Evolutionary conservation across 108 stramenopile genomes (phyloP).

Genomic region (Fistulifera pelliculosa): DNA sequence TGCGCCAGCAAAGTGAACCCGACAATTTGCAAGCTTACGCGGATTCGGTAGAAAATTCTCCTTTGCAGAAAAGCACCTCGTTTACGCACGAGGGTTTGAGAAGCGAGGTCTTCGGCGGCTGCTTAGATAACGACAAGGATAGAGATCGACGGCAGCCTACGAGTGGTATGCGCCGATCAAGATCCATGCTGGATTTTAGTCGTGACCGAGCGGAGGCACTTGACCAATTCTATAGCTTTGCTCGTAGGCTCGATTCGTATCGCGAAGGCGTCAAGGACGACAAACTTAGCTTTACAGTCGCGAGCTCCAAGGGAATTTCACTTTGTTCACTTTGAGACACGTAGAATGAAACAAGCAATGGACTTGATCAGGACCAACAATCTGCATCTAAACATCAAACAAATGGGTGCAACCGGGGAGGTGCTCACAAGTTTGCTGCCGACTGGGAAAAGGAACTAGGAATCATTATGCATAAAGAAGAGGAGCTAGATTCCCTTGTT

Average conservation of each 20-base stretch:
- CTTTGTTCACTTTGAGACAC: conserved; percentile 96
- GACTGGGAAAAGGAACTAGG: conserved; percentile 77
- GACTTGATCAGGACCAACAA: conserved; percentile 76
- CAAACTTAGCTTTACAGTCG: conserved; percentile 77
- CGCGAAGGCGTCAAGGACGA: conserved; percentile 81
- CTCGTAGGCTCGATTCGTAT: conserved; percentile 53
- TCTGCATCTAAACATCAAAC: conserved; percentile 62
- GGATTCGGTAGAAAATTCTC: conserved; percentile 17
- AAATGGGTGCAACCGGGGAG: conserved; percentile 93
- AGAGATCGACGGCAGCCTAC: not conserved
- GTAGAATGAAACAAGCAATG: conserved; percentile 86
- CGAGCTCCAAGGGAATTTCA: conserved; percentile 90
- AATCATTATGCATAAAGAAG: conserved; percentile 84
- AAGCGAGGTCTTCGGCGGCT: too few relatives aligned
- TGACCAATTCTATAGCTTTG: conserved; percentile 79
- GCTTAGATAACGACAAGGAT: not conserved
- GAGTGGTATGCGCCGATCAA: conserved; percentile 25
- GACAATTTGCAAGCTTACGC: conserved; percentile 46
- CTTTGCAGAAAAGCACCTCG: not conserved
- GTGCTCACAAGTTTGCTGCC: conserved; percentile 94
- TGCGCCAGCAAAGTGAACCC: conserved; percentile 54
- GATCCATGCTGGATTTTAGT: conserved; percentile 61
- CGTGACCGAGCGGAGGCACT: conserved; percentile 59
- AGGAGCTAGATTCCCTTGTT: conserved; percentile 93
- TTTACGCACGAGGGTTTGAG: not conserved